Conservation (phyloP, 2,329 filamentous ascomycete genomes). For the Scorias spongiosa region DNA sequence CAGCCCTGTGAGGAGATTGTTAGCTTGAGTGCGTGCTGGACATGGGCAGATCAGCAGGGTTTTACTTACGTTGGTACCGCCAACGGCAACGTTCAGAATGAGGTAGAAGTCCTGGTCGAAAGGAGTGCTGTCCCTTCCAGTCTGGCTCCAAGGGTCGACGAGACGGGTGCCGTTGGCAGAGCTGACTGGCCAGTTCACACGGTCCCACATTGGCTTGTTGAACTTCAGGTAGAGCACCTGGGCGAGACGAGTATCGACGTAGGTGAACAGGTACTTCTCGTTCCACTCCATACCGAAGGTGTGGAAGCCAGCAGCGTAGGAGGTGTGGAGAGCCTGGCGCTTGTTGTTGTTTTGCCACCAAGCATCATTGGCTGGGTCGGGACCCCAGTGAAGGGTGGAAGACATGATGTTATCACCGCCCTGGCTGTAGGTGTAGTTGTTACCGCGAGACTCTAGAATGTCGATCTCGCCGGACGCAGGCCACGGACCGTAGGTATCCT, state of each 20-base stretch:
- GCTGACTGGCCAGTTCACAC: conserved; percentile 21
- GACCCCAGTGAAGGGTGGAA: conserved; percentile 72
- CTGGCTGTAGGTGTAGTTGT: conserved; percentile 60
- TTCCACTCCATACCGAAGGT: conserved; percentile 76
- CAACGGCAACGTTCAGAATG: conserved; percentile 26
- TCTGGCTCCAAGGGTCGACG: conserved; percentile 23
- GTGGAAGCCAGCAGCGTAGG: conserved; percentile 54
- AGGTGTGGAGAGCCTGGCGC: conserved; percentile 57
- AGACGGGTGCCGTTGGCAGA: conserved; percentile 22
- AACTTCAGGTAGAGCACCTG: conserved; percentile 61
- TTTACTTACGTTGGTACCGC: conserved; percentile 17
- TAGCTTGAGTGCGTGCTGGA: not conserved
- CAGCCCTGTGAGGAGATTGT: conserved; percentile 36
- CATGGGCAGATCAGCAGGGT: not conserved
- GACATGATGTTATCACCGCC: conserved; percentile 72
- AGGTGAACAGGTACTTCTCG: conserved; percentile 77
- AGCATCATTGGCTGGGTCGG: conserved; percentile 53
- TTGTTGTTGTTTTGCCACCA: conserved; percentile 79
- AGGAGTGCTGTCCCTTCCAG: conserved; percentile 22
- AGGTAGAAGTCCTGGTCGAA: conserved; percentile 29
- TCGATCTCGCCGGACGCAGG: conserved; percentile 72
- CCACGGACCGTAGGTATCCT: conserved; percentile 61
- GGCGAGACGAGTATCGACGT: conserved; percentile 63
- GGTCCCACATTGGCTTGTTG: conserved; percentile 24
- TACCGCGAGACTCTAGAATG: conserved; percentile 65